Base-by-base conservation (phyloP, 2,329 filamentous ascomycete genomes). In the Myriosclerotinia scirpicola region DNA sequence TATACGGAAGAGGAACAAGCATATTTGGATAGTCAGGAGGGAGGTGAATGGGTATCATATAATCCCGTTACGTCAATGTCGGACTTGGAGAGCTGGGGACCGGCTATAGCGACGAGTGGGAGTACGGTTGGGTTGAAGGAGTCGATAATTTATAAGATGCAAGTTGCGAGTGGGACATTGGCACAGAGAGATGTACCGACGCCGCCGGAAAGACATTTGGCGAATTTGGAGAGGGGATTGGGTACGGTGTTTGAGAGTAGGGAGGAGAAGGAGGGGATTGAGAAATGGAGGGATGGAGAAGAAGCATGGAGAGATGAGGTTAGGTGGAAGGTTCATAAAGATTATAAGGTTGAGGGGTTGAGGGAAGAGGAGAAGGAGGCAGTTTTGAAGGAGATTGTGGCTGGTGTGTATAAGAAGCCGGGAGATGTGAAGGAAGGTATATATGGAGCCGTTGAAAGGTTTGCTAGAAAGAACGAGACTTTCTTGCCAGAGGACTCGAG, bases 401-500 rank as follows among this genome's bases (percentile, higher is more conserved):
- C 69, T 52, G 76, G 76, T 50, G 69, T 74, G n/a, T 75, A 77
- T 61, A 54, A 67, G 38, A 65, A 59, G 20, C 72, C 74, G 3
- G 67, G 69, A 53, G n/a, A 54, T 30, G 56, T 67, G 3, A 55
- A 63, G 36, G 30, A 63, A 38, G 52, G 42, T 69, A 46, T 74
- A 36, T 20, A 74, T 36, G 69, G 68, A 11, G 67, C 67, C 42
- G 69, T 75, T 38, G 70, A 69, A n/a, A 69, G 62, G 9, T 69
- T 73, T 44, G 67, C 71, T 17, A 71, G 67, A 38, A 70, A 70
- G 66, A 77, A 77, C 48, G 73, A 74, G 71, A 76, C 76, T 22
- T 76, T 75, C 68, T 67, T 76, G 38, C 68, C 73, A 44, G 69
- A 66, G 34, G 71, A 77, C 67, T 64, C 67, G 38, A 71, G 68